Evolutionary conservation across 768 basidiomycete species (phyloP).

Genomic region (Cystobasidiopsis lactophilus): DNA sequence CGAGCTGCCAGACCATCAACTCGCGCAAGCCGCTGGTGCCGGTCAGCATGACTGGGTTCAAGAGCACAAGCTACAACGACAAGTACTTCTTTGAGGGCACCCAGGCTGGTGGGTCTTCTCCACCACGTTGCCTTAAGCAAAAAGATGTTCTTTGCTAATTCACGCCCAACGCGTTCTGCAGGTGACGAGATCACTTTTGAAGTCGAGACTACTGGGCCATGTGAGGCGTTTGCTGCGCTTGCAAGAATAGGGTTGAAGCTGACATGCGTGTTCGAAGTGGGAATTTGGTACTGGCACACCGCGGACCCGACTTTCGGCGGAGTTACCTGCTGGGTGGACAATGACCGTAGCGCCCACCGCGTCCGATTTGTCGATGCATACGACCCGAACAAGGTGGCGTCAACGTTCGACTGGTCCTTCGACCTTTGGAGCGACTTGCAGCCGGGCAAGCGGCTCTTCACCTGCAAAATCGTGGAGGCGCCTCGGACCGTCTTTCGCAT

Average conservation of each 20-base stretch:
- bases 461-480: not conserved
- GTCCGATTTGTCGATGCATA: not conserved
- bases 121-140: too few relatives aligned
- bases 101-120: not conserved
- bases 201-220: too few relatives aligned
- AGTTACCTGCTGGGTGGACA: conserved; percentile 7
- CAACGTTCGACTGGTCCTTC: conserved; percentile 2
- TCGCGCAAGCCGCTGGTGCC: conserved; percentile 1
- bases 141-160: too few relatives aligned
- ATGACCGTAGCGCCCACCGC: not conserved
- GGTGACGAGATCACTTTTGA: not conserved
- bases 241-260: too few relatives aligned
- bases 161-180: too few relatives aligned
- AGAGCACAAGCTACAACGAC: not conserved
- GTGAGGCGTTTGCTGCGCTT: too few relatives aligned
- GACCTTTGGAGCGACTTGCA: conserved; percentile 6
- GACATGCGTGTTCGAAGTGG: too few relatives aligned
- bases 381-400: not conserved
- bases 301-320: not conserved
- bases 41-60: not conserved
- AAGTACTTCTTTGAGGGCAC: conserved; percentile 6
- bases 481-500: too few relatives aligned
- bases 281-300: too few relatives aligned
- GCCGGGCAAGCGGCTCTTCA: conserved; percentile 4
- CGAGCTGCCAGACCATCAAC: conserved; percentile 3